A percentile compares a stretch with the other conserved stretches of the same genome.
phyloP scores from a whole-genome alignment of 345 rosid genomes.

The Ricinus communis region DNA sequence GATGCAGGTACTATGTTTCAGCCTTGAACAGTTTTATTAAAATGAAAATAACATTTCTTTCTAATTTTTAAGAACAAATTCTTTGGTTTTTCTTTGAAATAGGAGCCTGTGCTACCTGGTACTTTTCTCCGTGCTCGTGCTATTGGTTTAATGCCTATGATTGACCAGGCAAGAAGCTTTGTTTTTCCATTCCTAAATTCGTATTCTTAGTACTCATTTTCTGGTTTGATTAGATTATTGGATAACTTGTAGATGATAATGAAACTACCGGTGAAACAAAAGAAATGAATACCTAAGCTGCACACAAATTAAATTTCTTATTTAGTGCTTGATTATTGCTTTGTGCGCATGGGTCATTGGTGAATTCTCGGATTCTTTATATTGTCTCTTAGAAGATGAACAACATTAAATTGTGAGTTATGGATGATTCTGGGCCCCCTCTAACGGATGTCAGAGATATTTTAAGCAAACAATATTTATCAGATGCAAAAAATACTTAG shows the following conservation, averaged over 20 bases:
- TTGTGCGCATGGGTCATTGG: background rate
- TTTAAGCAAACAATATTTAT: too few relatives aligned
- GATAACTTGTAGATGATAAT: background rate
- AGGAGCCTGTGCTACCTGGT: slow-evolving; percentile 97
- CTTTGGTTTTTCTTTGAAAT: slow-evolving; percentile 11
- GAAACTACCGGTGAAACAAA: background rate
- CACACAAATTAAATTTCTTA: background rate
- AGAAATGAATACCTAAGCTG: background rate
- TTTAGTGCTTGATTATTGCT: background rate
- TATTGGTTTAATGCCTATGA: slow-evolving; percentile 97
- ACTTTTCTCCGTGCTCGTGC: slow-evolving; percentile 97
- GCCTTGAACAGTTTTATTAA: slow-evolving; percentile 9
- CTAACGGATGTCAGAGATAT: background rate
- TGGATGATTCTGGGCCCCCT: background rate
- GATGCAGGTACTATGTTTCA: slow-evolving; percentile 74
- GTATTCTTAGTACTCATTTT: too few relatives aligned
- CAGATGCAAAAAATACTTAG: background rate
- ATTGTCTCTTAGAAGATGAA: background rate
- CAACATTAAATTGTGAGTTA: background rate
- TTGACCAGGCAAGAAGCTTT: slow-evolving; percentile 67
- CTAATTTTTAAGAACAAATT: slow-evolving; percentile 6
- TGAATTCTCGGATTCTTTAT: background rate
- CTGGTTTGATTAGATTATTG: background rate
- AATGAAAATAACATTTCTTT: slow-evolving; percentile 1
- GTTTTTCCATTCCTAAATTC: background rate